phyloP scores from a whole-genome alignment of 805 yeast genomes.

The Wickerhamiella sergipiensis region DNA sequence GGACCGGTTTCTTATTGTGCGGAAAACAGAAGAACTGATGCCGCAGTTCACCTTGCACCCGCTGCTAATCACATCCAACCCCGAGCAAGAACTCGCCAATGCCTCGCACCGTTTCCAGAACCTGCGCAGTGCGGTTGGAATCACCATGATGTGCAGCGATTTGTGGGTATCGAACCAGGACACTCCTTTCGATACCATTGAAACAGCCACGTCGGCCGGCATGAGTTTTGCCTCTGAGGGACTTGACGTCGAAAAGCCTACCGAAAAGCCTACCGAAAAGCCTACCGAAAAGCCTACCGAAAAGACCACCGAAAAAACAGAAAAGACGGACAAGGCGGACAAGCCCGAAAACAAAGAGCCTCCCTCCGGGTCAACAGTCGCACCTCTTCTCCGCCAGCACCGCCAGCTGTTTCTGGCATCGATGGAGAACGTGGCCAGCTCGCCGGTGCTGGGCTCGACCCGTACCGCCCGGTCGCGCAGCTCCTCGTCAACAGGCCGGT shows the following conservation, averaged over 20 bases:
- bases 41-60: slow-evolving; percentile 36
- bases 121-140: slow-evolving; percentile 26
- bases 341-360: too few species aligned
- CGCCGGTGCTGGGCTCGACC: background rate
- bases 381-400: slow-evolving; percentile 5
- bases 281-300: too few species aligned
- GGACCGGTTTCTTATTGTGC: slow-evolving; percentile 25
- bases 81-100: slow-evolving; percentile 26
- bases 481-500: background rate
- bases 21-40: slow-evolving; percentile 21
- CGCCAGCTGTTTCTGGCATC: slow-evolving; percentile 6
- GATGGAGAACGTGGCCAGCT: background rate
- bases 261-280: background rate
- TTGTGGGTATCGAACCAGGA: background rate
- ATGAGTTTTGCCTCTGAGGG: background rate
- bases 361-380: background rate
- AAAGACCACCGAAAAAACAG: too few species aligned
- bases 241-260: background rate
- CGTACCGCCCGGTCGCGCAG: background rate
- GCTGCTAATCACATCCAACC: slow-evolving; percentile 27
- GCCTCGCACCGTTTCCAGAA: slow-evolving; percentile 19
- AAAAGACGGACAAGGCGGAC: too few species aligned
- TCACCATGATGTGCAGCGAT: slow-evolving; percentile 24
- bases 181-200: background rate
- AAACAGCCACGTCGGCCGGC: background rate